These are phyloP conservation scores for Boletus fagicola DNA, from an alignment of 768 basidiomycete genomes.

Conservation along the genomic window DNA sequence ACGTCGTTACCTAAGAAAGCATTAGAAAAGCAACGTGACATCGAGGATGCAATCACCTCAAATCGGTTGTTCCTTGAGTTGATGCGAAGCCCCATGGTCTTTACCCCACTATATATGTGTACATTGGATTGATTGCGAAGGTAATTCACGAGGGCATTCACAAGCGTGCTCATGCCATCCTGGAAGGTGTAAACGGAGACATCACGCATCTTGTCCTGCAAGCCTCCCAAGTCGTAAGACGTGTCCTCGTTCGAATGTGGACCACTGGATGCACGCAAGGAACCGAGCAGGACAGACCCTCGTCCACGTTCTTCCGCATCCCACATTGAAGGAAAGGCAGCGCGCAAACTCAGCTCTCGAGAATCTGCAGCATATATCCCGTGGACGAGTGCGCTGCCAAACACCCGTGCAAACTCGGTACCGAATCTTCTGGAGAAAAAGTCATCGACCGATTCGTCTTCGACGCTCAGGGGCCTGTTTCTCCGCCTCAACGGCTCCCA, in stretches of 20 bases:
- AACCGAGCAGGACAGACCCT: constrained; percentile 70
- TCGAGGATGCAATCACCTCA: constrained; percentile 38
- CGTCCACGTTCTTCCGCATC: constrained; percentile 62
- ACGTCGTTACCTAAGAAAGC: constrained; percentile 33
- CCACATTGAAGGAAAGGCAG: constrained; percentile 76
- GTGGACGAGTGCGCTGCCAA: constrained; percentile 83
- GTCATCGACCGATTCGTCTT: constrained; percentile 80
- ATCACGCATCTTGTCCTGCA: constrained; percentile 48
- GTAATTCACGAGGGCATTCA: constrained; percentile 49
- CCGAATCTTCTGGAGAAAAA: constrained; percentile 79
- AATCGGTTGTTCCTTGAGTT: constrained; percentile 38
- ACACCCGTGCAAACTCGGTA: constrained; percentile 60
- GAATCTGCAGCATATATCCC: constrained; percentile 93
- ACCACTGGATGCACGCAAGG: constrained; percentile 34
- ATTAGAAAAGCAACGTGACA: constrained; percentile 4
- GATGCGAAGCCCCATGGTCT: constrained; percentile 35
- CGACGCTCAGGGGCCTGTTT: constrained; percentile 39
- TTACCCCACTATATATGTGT: constrained; percentile 45
- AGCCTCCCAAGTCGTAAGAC: constrained; percentile 50
- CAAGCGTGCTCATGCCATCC: constrained; percentile 71
- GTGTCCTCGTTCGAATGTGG: constrained; percentile 5
- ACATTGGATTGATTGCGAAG: constrained; percentile 57
- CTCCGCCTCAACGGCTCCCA: constrained; percentile 54
- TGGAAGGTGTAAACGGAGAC: constrained; percentile 79
- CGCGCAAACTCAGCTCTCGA: constrained; percentile 64